Percentiles rank a stretch among this genome's conserved stretches.
These are phyloP conservation scores for Paxillus ammoniavirescens DNA, from an alignment of 768 basidiomycete genomes.

Conservation along the genomic window DNA sequence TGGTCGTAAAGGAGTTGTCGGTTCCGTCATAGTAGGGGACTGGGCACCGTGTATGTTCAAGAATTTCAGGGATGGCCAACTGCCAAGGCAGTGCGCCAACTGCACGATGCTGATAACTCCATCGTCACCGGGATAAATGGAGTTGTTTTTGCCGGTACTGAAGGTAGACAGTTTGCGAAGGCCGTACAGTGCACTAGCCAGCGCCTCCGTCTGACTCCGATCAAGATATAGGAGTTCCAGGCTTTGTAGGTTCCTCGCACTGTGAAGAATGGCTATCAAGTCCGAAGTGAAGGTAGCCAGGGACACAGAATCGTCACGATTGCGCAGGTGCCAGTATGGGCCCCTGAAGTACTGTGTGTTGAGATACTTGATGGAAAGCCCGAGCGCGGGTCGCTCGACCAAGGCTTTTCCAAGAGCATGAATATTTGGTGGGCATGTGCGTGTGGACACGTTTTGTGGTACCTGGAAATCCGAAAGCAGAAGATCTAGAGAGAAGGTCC, in stretches of 20 bases:
- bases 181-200: background rate
- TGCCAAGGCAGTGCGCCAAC: background rate
- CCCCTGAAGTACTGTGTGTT: background rate
- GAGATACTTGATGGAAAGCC: background rate
- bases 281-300: background rate
- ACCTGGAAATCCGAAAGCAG: background rate
- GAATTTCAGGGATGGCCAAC: constrained; percentile 1
- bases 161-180: background rate
- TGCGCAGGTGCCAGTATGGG: background rate
- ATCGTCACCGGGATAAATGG: background rate
- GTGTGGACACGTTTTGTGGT: background rate
- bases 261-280: background rate
- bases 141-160: background rate
- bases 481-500: background rate
- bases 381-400: background rate
- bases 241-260: constrained; percentile 1
- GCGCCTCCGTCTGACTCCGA: background rate
- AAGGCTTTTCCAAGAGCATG: background rate
- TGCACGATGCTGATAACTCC: background rate
- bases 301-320: background rate
- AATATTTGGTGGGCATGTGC: background rate
- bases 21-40: background rate
- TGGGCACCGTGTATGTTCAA: background rate
- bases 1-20: background rate
- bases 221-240: background rate